Percentiles rank a stretch among this genome's conserved stretches.
Evolutionary conservation across 345 rosid species (phyloP).

Genomic region (Syzygium grande): DNA sequence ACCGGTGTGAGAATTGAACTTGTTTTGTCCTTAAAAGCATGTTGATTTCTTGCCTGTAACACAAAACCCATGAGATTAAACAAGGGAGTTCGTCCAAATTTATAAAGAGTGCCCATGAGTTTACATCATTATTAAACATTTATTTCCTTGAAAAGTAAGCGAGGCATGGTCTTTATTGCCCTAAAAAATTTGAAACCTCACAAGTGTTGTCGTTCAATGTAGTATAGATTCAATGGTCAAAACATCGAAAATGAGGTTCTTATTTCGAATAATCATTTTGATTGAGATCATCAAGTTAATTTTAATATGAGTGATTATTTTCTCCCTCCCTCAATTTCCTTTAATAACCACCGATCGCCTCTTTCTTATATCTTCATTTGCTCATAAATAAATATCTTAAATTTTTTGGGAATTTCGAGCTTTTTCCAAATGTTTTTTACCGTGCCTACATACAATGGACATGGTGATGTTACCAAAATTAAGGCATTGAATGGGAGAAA

Average conservation of each 20-base stretch:
- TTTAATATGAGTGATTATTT: neutral
- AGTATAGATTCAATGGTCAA: no score
- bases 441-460: rapidly evolving
- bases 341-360: no score
- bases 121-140: no score
- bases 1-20: neutral
- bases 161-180: no score
- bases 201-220: no score
- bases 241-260: no score
- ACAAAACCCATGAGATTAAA: neutral
- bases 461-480: neutral
- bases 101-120: neutral
- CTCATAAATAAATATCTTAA: neutral
- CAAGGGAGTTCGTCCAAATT: neutral
- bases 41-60: neutral
- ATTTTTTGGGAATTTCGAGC: rapidly evolving
- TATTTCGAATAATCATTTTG: neutral
- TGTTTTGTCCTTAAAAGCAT: neutral
- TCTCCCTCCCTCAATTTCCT: neutral
- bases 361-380: rapidly evolving
- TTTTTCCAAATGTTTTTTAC: neutral
- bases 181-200: no score
- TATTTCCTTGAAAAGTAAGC: no score
- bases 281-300: neutral
- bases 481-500: neutral